Percentiles rank a stretch among this genome's conserved stretches.
These are phyloP conservation scores for Scutellaria baicalensis DNA, from an alignment of 257 asterid species.

Conservation along the genomic window DNA sequence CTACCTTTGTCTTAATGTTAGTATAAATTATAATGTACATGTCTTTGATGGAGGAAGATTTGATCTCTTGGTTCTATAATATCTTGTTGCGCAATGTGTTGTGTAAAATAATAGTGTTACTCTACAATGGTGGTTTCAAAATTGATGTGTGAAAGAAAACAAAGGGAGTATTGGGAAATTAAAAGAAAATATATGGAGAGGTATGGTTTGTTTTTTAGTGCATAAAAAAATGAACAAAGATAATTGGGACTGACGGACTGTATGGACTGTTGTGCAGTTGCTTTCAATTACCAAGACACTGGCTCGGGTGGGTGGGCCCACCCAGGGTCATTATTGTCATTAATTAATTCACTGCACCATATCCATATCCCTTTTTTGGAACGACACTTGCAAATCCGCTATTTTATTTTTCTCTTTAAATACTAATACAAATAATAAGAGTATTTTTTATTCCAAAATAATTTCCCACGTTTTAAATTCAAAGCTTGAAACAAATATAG, in stretches of 20 bases:
- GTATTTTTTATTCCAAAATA: background rate
- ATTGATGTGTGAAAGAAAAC: too few species aligned
- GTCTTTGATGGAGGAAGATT: background rate
- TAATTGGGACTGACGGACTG: constrained; percentile 20
- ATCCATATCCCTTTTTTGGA: constrained; percentile 5
- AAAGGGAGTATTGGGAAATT: background rate
- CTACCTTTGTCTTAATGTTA: constrained; percentile 20
- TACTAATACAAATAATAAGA: background rate
- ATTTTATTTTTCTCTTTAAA: background rate
- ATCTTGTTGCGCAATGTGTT: background rate
- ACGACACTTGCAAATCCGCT: background rate
- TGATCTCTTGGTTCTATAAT: background rate
- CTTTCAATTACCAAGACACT: constrained; percentile 35
- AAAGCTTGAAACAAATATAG: background rate
- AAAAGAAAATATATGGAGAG: background rate
- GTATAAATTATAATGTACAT: constrained; percentile 5
- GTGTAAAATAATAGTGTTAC: too few species aligned
- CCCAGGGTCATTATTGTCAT: background rate
- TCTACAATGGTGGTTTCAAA: too few species aligned
- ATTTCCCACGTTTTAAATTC: background rate
- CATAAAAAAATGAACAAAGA: background rate
- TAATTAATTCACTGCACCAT: constrained; percentile 12
- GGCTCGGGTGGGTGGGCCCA: constrained; percentile 32
- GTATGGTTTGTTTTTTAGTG: background rate
- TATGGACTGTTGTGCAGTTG: constrained; percentile 35